phyloP scores from a whole-genome alignment of 192 early-diverging fungal genomes.

The Coemansia sp. region DNA sequence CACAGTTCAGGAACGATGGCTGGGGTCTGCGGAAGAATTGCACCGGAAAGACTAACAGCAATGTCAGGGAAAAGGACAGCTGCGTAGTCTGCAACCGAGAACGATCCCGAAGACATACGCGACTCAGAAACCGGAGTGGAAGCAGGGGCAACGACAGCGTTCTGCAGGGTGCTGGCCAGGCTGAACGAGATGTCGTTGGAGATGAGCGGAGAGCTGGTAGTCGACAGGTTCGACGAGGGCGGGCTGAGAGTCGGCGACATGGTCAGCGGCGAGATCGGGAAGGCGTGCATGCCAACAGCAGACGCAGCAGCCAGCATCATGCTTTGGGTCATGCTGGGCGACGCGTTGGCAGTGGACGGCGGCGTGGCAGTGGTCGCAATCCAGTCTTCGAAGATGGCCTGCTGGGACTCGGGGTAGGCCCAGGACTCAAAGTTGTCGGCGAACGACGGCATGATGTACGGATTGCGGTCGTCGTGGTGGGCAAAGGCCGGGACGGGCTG shows the following conservation, averaged over 20 bases:
- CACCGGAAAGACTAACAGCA: conserved; percentile 18
- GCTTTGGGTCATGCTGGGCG: conserved; percentile 25
- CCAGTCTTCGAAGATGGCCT: conserved; percentile 47
- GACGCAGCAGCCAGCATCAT: conserved; percentile 22
- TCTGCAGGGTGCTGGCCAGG: conserved; percentile 38
- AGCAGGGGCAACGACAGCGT: background rate
- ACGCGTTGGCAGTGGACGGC: conserved; percentile 38
- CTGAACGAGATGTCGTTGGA: conserved; percentile 35
- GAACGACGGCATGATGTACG: conserved; percentile 42
- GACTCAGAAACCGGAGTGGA: conserved; percentile 1
- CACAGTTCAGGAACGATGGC: conserved; percentile 3
- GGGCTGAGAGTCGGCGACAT: conserved; percentile 28
- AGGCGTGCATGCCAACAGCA: conserved; percentile 2
- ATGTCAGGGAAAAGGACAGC: conserved; percentile 45
- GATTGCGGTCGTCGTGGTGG: conserved; percentile 28
- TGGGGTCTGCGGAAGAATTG: conserved; percentile 14
- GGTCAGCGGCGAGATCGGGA: conserved; percentile 14
- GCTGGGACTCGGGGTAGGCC: conserved; percentile 47
- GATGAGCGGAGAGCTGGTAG: conserved; percentile 32
- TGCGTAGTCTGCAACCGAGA: conserved; percentile 43
- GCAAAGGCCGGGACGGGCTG: conserved; percentile 27
- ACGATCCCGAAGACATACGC: conserved; percentile 8
- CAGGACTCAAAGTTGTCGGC: conserved; percentile 48
- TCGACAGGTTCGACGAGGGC: conserved; percentile 24
- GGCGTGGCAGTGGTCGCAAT: conserved; percentile 27